A percentile compares a stretch with the other conserved stretches of the same genome.
Conservation (phyloP, 2,329 filamentous ascomycete species). For the Teratosphaeriaceae sp. region DNA sequence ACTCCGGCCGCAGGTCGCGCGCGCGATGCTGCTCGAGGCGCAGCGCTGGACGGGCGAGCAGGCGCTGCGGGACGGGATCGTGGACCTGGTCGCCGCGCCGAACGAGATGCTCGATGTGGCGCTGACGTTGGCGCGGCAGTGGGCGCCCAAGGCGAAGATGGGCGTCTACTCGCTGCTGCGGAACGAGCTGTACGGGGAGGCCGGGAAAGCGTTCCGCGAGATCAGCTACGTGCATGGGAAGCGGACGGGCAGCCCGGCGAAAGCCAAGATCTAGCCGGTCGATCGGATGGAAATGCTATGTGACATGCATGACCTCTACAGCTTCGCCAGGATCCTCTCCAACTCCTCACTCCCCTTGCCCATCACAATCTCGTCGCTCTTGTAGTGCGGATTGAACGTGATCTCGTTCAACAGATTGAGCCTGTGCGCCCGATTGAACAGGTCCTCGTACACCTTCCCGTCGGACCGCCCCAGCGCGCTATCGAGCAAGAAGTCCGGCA, state of each 20-base stretch:
- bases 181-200: constrained; percentile 49
- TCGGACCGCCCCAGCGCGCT: constrained; percentile 47
- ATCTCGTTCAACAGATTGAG: constrained; percentile 45
- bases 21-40: constrained; percentile 51
- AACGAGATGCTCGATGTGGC: constrained; percentile 43
- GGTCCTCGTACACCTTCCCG: constrained; percentile 48
- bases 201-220: constrained; percentile 42
- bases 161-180: constrained; percentile 47
- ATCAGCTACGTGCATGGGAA: constrained; percentile 50
- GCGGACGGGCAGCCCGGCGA: constrained; percentile 36
- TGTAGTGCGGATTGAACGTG: constrained; percentile 46
- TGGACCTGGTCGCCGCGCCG: constrained; percentile 46
- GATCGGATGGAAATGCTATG: background rate
- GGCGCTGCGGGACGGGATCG: constrained; percentile 47
- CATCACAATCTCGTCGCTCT: constrained; percentile 44
- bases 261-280: constrained; percentile 40
- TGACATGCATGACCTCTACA: constrained; percentile 14
- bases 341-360: constrained; percentile 31
- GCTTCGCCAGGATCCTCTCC: constrained; percentile 24
- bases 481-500: constrained; percentile 48
- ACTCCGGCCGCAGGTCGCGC: constrained; percentile 43
- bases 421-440: constrained; percentile 46
- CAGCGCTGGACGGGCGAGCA: constrained; percentile 49
- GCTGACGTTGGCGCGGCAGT: constrained; percentile 38
- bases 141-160: constrained; percentile 39